These are phyloP conservation scores for Aciculosporium take DNA, from an alignment of 2,329 filamentous ascomycete genomes.

Conservation along the genomic window DNA sequence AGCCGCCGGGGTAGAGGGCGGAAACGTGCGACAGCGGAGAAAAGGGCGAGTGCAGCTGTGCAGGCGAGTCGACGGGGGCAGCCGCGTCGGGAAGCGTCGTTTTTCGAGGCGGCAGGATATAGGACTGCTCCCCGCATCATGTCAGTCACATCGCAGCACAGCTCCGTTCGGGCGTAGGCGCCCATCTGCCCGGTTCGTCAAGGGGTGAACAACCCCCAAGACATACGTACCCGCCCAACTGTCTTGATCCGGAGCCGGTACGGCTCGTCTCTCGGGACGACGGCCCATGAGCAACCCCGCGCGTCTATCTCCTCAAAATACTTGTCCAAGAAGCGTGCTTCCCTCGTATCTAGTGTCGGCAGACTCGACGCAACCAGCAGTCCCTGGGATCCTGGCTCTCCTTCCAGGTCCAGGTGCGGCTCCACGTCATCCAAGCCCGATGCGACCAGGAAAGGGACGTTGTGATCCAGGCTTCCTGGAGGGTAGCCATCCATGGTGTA, in stretches of 20 bases:
- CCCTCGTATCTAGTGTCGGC: slow-evolving; percentile 48
- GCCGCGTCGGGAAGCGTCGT: slow-evolving; percentile 38
- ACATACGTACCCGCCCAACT: slow-evolving; percentile 74
- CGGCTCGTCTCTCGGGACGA: slow-evolving; percentile 34
- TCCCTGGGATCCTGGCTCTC: slow-evolving; percentile 41
- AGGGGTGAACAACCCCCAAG: not conserved
- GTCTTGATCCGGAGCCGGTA: slow-evolving; percentile 55
- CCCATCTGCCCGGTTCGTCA: not conserved
- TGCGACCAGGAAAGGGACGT: slow-evolving; percentile 70
- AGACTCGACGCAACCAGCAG: slow-evolving; percentile 57
- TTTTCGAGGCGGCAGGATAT: slow-evolving; percentile 42
- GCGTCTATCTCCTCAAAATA: slow-evolving; percentile 55
- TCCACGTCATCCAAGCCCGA: slow-evolving; percentile 50
- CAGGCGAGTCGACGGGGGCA: slow-evolving; percentile 30
- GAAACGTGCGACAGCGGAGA: slow-evolving; percentile 80
- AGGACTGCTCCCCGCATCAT: slow-evolving; percentile 28
- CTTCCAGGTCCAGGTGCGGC: slow-evolving; percentile 28
- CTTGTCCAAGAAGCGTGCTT: slow-evolving; percentile 49
- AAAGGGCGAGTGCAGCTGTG: slow-evolving; percentile 73
- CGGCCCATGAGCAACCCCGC: slow-evolving; percentile 51
- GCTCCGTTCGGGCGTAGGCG: too few relatives aligned
- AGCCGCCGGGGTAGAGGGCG: slow-evolving; percentile 73
- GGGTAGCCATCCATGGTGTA: slow-evolving; percentile 67
- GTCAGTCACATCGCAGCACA: slow-evolving; percentile 13
- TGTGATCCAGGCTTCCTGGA: slow-evolving; percentile 67